These are phyloP conservation scores for Fusarium sp. DNA, from an alignment of 2,329 filamentous ascomycete species.

Conservation along the genomic window DNA sequence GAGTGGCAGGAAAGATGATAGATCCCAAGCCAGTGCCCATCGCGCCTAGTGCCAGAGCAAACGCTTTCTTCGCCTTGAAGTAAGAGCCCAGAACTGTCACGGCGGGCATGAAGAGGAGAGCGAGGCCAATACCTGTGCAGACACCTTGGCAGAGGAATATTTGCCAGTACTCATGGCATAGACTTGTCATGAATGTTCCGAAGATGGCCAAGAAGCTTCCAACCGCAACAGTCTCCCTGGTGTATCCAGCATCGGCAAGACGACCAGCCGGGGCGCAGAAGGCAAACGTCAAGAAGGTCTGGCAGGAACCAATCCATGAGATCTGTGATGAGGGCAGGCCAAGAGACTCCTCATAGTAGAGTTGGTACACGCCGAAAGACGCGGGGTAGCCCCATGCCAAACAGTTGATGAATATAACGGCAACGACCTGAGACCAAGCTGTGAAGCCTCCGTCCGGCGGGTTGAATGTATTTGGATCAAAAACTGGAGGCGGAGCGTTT, in stretches of 20 bases:
- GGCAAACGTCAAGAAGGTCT: constrained; percentile 64
- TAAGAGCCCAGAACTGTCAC: constrained; percentile 73
- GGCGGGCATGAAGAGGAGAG: constrained; percentile 69
- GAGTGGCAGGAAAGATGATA: constrained; percentile 67
- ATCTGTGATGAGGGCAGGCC: constrained; percentile 53
- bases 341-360: constrained; percentile 60
- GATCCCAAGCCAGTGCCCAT: constrained; percentile 70
- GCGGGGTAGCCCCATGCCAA: constrained; percentile 65
- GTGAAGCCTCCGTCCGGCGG: constrained; percentile 60
- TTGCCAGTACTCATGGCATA: constrained; percentile 64
- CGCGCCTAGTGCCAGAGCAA: constrained; percentile 72
- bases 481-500: constrained; percentile 41
- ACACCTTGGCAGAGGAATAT: constrained; percentile 68
- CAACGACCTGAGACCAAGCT: constrained; percentile 66
- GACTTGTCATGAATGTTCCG: constrained; percentile 63
- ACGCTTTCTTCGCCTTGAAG: constrained; percentile 67
- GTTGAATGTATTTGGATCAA: constrained; percentile 42
- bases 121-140: constrained; percentile 65
- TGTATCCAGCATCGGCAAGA: constrained; percentile 65
- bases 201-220: constrained; percentile 60
- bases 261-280: constrained; percentile 63
- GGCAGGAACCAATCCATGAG: constrained; percentile 63
- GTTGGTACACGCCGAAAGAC: constrained; percentile 67
- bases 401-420: constrained; percentile 62
- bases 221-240: constrained; percentile 55